Evolutionary conservation across 2,329 filamentous ascomycete species (phyloP).

Genomic region (Fusarium sp.): DNA sequence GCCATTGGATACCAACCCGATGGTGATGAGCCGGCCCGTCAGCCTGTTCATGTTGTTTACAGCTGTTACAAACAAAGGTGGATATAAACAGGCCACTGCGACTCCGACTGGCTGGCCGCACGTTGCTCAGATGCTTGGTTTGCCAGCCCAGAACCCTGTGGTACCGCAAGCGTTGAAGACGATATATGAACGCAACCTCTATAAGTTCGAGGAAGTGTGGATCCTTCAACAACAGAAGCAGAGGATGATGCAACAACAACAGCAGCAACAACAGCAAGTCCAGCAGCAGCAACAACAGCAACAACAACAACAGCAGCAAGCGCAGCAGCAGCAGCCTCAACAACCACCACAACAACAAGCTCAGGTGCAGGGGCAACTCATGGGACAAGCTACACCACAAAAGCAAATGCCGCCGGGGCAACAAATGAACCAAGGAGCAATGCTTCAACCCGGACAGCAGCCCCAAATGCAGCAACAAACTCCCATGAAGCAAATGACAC

Average conservation of each 20-base stretch:
- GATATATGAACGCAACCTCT: constrained; percentile 80
- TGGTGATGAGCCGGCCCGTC: constrained; percentile 78
- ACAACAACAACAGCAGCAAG: background rate
- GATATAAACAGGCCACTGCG: constrained; percentile 79
- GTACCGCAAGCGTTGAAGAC: constrained; percentile 77
- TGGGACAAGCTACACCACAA: constrained; percentile 47
- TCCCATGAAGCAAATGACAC: constrained; percentile 58
- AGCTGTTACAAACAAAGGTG: constrained; percentile 78
- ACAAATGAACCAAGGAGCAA: constrained; percentile 50
- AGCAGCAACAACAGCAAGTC: constrained; percentile 54
- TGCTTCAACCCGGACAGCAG: constrained; percentile 51
- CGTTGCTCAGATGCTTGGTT: constrained; percentile 73
- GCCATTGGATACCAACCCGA: constrained; percentile 79
- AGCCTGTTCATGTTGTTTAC: constrained; percentile 83
- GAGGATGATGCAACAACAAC: constrained; percentile 64
- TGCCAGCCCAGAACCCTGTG: constrained; percentile 72
- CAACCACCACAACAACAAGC: constrained; percentile 28
- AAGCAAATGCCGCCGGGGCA: constrained; percentile 52
- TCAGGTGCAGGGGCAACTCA: constrained; percentile 49
- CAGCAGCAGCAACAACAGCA: constrained; percentile 54
- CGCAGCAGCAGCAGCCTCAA: constrained; percentile 48
- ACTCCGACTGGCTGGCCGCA: constrained; percentile 78
- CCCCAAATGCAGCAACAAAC: constrained; percentile 50
- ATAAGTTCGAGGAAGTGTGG: constrained; percentile 80
- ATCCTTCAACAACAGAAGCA: constrained; percentile 65